A percentile compares a stretch with the other conserved stretches of the same genome.
These are phyloP conservation scores for Sutorius australiensis DNA, from an alignment of 768 basidiomycete genomes.

Conservation along the genomic window DNA sequence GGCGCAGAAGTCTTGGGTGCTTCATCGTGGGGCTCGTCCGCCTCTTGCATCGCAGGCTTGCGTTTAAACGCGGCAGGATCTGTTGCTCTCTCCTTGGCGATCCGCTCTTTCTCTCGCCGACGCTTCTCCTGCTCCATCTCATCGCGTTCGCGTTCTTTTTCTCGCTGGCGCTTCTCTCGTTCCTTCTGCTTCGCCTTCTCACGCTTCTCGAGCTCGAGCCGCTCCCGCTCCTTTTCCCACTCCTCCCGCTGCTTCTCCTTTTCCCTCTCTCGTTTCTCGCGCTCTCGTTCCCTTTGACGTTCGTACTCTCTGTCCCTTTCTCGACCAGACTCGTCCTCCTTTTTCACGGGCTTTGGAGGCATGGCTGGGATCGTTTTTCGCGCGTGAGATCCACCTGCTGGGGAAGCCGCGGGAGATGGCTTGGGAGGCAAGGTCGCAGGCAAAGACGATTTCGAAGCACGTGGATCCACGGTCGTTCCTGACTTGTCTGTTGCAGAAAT, in stretches of 20 bases:
- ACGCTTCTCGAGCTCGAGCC: slow-evolving; percentile 18
- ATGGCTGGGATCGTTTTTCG: slow-evolving; percentile 27
- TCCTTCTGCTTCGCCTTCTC: slow-evolving; percentile 21
- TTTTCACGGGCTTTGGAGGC: slow-evolving; percentile 19
- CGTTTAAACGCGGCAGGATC: slow-evolving; percentile 34
- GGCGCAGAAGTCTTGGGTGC: slow-evolving; percentile 11
- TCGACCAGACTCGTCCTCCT: slow-evolving; percentile 28
- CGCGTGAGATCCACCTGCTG: slow-evolving; percentile 25
- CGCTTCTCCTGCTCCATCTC: slow-evolving; percentile 18
- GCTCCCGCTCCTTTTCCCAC: slow-evolving; percentile 18
- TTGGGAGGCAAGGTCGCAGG: slow-evolving; percentile 34
- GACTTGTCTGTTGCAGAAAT: slow-evolving; percentile 21
- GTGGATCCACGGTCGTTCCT: slow-evolving; percentile 26
- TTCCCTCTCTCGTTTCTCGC: slow-evolving; percentile 18
- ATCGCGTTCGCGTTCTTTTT: slow-evolving; percentile 25
- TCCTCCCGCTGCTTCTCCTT: slow-evolving; percentile 25
- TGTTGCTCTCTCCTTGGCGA: slow-evolving; percentile 20
- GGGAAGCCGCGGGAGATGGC: slow-evolving; percentile 28
- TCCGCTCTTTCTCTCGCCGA: slow-evolving; percentile 24
- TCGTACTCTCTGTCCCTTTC: slow-evolving; percentile 24
- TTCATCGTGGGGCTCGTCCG: slow-evolving; percentile 30
- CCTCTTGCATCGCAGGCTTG: slow-evolving; percentile 34
- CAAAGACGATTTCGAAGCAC: slow-evolving; percentile 25
- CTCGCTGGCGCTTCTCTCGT: slow-evolving; percentile 23
- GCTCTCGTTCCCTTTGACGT: slow-evolving; percentile 26